Evolutionary conservation across 768 basidiomycete species (phyloP).

Genomic region (Calocybe gangraenosa): DNA sequence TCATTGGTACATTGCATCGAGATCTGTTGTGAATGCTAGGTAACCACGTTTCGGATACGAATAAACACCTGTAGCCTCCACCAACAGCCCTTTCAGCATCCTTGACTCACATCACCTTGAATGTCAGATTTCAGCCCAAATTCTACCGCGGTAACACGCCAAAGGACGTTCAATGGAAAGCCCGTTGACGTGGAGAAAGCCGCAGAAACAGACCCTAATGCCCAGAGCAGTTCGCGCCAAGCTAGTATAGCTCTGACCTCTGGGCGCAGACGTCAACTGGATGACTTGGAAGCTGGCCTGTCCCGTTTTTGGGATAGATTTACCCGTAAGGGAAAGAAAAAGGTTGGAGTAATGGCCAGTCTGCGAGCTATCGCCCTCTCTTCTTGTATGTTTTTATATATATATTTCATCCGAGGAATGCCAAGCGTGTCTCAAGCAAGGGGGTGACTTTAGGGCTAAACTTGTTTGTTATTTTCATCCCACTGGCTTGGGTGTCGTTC

Average conservation of each 20-base stretch:
- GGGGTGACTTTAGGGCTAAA: conserved; percentile 48
- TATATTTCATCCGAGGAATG: background rate
- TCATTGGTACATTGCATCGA: too few species aligned
- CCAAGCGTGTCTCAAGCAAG: background rate
- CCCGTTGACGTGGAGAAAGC: conserved; percentile 11
- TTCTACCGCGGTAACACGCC: conserved; percentile 6
- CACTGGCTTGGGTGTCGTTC: conserved; percentile 58
- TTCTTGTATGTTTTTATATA: conserved; percentile 38
- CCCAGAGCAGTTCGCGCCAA: background rate
- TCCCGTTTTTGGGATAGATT: conserved; percentile 41
- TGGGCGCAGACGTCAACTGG: background rate
- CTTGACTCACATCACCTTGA: background rate
- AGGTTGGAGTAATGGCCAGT: conserved; percentile 39
- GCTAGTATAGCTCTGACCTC: background rate
- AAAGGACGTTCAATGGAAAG: conserved; percentile 11
- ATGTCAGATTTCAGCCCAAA: conserved; percentile 1
- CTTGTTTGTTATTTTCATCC: conserved; percentile 51
- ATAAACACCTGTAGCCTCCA: too few species aligned
- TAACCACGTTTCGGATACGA: too few species aligned
- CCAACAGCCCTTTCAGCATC: background rate
- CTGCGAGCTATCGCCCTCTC: conserved; percentile 42
- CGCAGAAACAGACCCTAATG: background rate
- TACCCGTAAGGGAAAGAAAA: conserved; percentile 39
- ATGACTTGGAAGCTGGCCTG: conserved; percentile 17
- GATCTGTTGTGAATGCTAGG: too few species aligned